phyloP scores from a whole-genome alignment of 2,329 filamentous ascomycete species.

The Nannizziopsis barbatae region DNA sequence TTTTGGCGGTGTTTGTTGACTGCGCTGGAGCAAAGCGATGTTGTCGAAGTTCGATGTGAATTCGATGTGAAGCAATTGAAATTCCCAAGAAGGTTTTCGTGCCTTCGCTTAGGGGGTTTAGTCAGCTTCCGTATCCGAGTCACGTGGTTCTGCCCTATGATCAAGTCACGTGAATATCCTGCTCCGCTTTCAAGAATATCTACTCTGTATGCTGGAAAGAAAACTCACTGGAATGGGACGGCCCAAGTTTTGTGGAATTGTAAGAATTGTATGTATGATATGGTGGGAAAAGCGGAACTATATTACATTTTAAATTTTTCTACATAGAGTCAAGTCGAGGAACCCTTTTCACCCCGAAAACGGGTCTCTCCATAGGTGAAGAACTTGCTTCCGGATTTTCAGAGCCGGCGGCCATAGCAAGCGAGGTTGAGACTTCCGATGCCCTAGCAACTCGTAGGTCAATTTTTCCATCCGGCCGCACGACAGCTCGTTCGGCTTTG shows the following conservation, averaged over 20 bases:
- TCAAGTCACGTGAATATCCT: not conserved
- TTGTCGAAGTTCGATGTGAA: slow-evolving; percentile 27
- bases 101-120: slow-evolving; percentile 2
- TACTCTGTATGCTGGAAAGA: no score
- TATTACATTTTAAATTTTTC: not conserved
- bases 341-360: not conserved
- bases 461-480: slow-evolving; percentile 38
- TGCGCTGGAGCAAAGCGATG: slow-evolving; percentile 24
- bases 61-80: not conserved
- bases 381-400: not conserved
- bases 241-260: no score
- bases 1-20: slow-evolving; percentile 18
- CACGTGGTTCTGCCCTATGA: not conserved
- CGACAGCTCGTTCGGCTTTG: slow-evolving; percentile 36
- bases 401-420: slow-evolving; percentile 8
- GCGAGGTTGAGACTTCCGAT: slow-evolving; percentile 10
- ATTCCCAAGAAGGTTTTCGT: not conserved
- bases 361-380: not conserved
- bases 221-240: no score
- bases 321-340: slow-evolving; percentile 6
- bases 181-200: no score
- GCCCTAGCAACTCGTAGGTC: slow-evolving; percentile 22
- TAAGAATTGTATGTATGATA: no score
- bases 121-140: not conserved
- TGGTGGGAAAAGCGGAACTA: not conserved